Conservation (phyloP, 2,329 filamentous ascomycete species). For the Diaporthe amygdali region DNA sequence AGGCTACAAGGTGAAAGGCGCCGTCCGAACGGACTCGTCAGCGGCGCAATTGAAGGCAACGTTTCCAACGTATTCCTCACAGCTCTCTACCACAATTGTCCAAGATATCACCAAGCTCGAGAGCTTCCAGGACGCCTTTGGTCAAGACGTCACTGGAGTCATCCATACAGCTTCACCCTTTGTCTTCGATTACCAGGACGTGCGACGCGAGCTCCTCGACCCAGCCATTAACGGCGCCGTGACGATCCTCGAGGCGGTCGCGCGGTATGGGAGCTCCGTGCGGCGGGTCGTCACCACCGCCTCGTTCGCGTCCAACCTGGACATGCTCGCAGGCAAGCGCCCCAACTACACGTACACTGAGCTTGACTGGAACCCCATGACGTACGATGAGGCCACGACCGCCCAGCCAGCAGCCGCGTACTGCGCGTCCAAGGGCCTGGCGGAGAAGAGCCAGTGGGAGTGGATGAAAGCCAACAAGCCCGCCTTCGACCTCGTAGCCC, state of each 20-base stretch:
- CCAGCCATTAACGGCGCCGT: constrained; percentile 48
- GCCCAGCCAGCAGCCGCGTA: constrained; percentile 30
- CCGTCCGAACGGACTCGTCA: constrained; percentile 5
- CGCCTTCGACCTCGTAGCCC: constrained; percentile 43
- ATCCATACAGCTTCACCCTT: constrained; percentile 49
- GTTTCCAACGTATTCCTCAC: neutral
- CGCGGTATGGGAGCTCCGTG: constrained; percentile 35
- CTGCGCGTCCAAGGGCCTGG: constrained; percentile 34
- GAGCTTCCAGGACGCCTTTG: constrained; percentile 42
- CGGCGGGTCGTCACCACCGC: constrained; percentile 54
- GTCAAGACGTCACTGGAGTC: constrained; percentile 40
- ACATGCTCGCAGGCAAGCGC: constrained; percentile 40
- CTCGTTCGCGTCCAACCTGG: constrained; percentile 53
- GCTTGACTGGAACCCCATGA: constrained; percentile 52
- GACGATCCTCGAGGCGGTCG: constrained; percentile 44
- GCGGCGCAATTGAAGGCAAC: neutral
- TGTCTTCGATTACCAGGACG: constrained; percentile 37
- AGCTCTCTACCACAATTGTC: constrained; percentile 40
- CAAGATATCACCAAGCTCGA: constrained; percentile 39
- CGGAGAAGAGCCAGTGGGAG: constrained; percentile 42
- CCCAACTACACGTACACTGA: constrained; percentile 51
- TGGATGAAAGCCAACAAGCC: constrained; percentile 36
- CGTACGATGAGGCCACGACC: constrained; percentile 45
- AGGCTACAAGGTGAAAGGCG: constrained; percentile 5
- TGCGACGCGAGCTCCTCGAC: constrained; percentile 47